Conservation (phyloP, 2,329 filamentous ascomycete species). For the Exophiala sideris region DNA sequence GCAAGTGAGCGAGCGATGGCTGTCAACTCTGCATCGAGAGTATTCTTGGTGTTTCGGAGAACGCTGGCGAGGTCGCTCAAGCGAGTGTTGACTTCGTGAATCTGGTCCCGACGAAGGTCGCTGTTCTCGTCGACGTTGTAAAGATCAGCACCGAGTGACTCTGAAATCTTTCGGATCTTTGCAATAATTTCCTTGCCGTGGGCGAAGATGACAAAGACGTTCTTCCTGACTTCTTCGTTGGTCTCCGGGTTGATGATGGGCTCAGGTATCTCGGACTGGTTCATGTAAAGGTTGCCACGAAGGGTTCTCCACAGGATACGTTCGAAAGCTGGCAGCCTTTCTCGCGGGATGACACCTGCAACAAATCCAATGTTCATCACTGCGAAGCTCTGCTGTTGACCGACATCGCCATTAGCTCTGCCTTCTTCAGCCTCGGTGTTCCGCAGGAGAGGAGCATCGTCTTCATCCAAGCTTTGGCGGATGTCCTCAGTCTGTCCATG, state of each 20-base stretch:
- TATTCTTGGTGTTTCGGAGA: conserved; percentile 89
- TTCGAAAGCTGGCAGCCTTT: conserved; percentile 92
- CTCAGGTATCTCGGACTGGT: conserved; percentile 96
- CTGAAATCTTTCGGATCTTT: conserved; percentile 98
- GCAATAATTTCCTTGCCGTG: conserved; percentile 97
- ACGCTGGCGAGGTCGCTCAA: conserved; percentile 89
- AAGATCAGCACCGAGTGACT: conserved; percentile 90
- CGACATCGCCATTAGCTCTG: conserved; percentile 58
- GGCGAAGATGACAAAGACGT: conserved; percentile 98
- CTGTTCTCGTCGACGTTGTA: conserved; percentile 98
- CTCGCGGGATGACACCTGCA: conserved; percentile 88
- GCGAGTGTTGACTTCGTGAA: conserved; percentile 94
- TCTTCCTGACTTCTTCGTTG: conserved; percentile 92
- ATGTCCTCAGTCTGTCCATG: conserved; percentile 97
- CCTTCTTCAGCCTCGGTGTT: conserved; percentile 80
- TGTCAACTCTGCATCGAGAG: conserved; percentile 84
- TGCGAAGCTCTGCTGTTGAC: conserved; percentile 81
- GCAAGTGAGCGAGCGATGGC: conserved; percentile 90
- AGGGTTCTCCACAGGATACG: conserved; percentile 96
- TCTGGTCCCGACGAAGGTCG: conserved; percentile 90
- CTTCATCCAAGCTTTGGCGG: conserved; percentile 80
- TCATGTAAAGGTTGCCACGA: conserved; percentile 98
- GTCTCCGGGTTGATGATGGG: conserved; percentile 85
- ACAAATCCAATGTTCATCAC: conserved; percentile 99
- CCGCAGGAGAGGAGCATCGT: conserved; percentile 87